Conservation (phyloP, 2,329 filamentous ascomycete species). For the Aplosporella prunicola region DNA sequence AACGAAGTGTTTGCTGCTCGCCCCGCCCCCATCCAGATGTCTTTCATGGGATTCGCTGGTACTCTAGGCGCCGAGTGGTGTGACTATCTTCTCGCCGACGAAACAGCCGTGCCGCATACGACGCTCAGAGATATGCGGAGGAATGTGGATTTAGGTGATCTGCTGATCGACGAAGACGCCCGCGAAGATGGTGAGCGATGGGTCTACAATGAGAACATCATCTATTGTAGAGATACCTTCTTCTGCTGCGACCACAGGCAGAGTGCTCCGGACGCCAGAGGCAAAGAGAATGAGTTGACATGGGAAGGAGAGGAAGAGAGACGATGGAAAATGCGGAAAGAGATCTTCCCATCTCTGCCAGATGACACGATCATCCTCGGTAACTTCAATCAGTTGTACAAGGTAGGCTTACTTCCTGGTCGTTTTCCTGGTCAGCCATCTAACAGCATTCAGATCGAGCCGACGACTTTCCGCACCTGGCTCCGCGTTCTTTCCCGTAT, state of each 20-base stretch:
- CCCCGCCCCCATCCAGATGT: slow-evolving; percentile 95
- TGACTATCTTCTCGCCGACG: slow-evolving; percentile 88
- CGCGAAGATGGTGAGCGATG: slow-evolving; percentile 65
- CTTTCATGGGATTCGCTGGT: slow-evolving; percentile 98
- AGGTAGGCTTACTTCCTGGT: slow-evolving; percentile 50
- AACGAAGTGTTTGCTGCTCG: slow-evolving; percentile 96
- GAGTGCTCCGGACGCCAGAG: slow-evolving; percentile 65
- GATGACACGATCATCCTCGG: slow-evolving; percentile 86
- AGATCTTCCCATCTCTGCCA: slow-evolving; percentile 72
- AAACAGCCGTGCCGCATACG: slow-evolving; percentile 70
- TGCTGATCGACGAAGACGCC: slow-evolving; percentile 52
- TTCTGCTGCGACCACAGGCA: slow-evolving; percentile 97
- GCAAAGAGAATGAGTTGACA: slow-evolving; percentile 47
- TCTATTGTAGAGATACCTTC: slow-evolving; percentile 90
- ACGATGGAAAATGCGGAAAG: slow-evolving; percentile 87
- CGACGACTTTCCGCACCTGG: slow-evolving; percentile 92
- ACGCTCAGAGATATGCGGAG: slow-evolving; percentile 72
- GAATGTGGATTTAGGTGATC: slow-evolving; percentile 66
- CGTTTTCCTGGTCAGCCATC: background rate
- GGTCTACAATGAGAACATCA: slow-evolving; percentile 95
- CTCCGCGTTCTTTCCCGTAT: slow-evolving; percentile 77
- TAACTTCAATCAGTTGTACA: slow-evolving; percentile 98
- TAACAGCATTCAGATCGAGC: slow-evolving; percentile 64
- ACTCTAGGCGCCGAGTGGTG: slow-evolving; percentile 97
- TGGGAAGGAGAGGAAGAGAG: slow-evolving; percentile 78